These are phyloP conservation scores for Noccaea bulbosa DNA, from an alignment of 345 rosid species.

Conservation along the genomic window DNA sequence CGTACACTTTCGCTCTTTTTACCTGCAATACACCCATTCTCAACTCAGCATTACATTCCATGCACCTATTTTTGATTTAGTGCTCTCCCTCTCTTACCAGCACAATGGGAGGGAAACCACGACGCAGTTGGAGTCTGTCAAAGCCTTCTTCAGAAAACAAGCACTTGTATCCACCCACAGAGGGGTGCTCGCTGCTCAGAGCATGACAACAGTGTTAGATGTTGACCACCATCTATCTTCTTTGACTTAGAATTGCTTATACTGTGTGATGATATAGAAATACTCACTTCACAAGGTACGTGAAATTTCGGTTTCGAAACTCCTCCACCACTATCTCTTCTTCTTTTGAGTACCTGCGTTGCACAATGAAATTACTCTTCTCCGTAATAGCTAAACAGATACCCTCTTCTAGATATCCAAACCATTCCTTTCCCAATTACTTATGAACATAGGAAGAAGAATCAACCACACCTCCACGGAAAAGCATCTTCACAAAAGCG, in stretches of 20 bases:
- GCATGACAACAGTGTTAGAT: slow-evolving; percentile 28
- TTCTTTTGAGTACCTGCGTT: slow-evolving; percentile 91
- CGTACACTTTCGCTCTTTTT: slow-evolving; percentile 66
- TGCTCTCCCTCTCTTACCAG: slow-evolving; percentile 51
- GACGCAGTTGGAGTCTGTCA: slow-evolving; percentile 58
- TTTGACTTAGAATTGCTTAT: slow-evolving; percentile 20
- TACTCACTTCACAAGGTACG: slow-evolving; percentile 79
- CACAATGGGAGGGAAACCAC: slow-evolving; percentile 58
- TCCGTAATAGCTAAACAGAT: background rate
- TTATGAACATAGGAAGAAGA: slow-evolving; percentile 12
- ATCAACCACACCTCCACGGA: slow-evolving; percentile 77
- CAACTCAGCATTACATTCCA: slow-evolving; percentile 24
- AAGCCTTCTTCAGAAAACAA: slow-evolving; percentile 67
- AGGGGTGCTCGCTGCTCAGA: slow-evolving; percentile 67
- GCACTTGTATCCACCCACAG: slow-evolving; percentile 73
- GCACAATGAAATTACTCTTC: slow-evolving; percentile 26
- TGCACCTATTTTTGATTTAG: background rate
- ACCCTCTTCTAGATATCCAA: slow-evolving; percentile 12
- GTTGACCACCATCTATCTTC: slow-evolving; percentile 4
- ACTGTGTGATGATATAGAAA: slow-evolving; percentile 12
- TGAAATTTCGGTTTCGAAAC: slow-evolving; percentile 61
- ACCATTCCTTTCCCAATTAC: slow-evolving; percentile 18
- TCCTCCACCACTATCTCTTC: slow-evolving; percentile 68
- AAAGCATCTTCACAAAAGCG: slow-evolving; percentile 78
- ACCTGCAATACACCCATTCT: slow-evolving; percentile 58